Conservation (phyloP, 805 yeast species). For the Clavispora phyllophila region DNA sequence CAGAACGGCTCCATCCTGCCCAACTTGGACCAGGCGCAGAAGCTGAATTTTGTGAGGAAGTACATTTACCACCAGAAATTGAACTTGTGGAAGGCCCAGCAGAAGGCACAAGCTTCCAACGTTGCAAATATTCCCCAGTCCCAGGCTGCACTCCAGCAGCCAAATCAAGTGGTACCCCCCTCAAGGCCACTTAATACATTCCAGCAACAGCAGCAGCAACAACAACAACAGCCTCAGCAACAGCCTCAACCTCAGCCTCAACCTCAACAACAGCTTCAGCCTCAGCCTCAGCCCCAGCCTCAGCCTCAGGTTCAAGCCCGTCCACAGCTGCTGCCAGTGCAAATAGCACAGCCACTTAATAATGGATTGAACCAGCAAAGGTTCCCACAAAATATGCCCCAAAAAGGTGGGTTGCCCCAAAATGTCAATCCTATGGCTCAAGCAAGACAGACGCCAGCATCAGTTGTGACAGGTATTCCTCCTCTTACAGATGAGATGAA, state of each 20-base stretch:
- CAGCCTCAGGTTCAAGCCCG: background rate
- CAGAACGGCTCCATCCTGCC: slow-evolving; percentile 30
- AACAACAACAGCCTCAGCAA: slow-evolving; percentile 1
- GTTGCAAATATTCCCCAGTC: slow-evolving; percentile 8
- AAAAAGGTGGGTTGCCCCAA: slow-evolving; percentile 7
- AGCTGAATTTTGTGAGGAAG: slow-evolving; percentile 34
- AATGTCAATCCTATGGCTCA: background rate
- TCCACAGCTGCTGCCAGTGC: slow-evolving; percentile 18
- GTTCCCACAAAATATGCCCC: slow-evolving; percentile 6
- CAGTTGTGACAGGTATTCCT: slow-evolving; percentile 21
- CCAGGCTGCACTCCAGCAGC: slow-evolving; percentile 10
- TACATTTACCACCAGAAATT: slow-evolving; percentile 37
- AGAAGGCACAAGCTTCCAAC: slow-evolving; percentile 16
- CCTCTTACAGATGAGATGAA: slow-evolving; percentile 56
- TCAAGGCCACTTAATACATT: background rate
- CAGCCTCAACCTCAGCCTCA: slow-evolving; percentile 1
- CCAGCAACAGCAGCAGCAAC: slow-evolving; percentile 7
- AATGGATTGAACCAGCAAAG: slow-evolving; percentile 1
- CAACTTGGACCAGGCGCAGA: slow-evolving; percentile 32
- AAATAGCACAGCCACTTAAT: slow-evolving; percentile 2
- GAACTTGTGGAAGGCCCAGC: slow-evolving; percentile 23
- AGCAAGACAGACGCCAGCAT: slow-evolving; percentile 5
- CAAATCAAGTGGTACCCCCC: background rate
- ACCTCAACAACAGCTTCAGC: background rate
- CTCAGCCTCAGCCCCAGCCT: background rate